phyloP scores from a whole-genome alignment of 2,329 filamentous ascomycete genomes.

The Periconia sp. region DNA sequence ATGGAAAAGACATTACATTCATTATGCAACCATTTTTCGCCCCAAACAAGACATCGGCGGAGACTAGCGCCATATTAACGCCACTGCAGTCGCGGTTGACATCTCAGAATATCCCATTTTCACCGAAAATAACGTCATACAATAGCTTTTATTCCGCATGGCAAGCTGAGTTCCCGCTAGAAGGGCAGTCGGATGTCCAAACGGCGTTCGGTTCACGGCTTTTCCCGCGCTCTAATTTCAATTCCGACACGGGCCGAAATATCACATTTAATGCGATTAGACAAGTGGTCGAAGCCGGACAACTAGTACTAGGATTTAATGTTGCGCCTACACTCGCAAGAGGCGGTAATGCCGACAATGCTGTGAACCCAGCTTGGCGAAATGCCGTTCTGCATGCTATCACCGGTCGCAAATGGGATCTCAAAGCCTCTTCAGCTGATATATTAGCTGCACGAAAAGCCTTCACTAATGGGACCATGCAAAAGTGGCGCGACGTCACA shows the following conservation, averaged over 20 bases:
- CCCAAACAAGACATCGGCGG: conserved; percentile 23
- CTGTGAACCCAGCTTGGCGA: conserved; percentile 34
- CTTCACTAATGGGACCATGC: conserved; percentile 29
- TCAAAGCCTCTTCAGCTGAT: conserved; percentile 10
- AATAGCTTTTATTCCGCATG: conserved; percentile 33
- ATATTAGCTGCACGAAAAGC: conserved; percentile 18
- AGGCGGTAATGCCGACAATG: conserved; percentile 27
- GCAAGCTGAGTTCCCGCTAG: conserved; percentile 36
- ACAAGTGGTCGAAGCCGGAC: conserved; percentile 28
- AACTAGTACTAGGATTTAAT: conserved; percentile 25
- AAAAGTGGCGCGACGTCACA: conserved; percentile 30
- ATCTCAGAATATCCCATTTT: conserved; percentile 28
- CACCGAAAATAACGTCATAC: conserved; percentile 37
- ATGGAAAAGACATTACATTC: conserved; percentile 19
- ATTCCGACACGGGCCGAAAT: conserved; percentile 27
- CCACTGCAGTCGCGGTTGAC: conserved; percentile 20
- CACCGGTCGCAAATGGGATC: conserved; percentile 12
- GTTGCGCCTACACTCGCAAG: conserved; percentile 24
- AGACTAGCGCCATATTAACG: conserved; percentile 18
- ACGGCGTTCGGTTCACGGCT: conserved; percentile 25
- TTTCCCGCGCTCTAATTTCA: conserved; percentile 34
- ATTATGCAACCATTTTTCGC: conserved; percentile 30
- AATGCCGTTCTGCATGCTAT: conserved; percentile 30
- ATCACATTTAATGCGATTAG: conserved; percentile 32
- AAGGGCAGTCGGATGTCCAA: conserved; percentile 18